Evolutionary conservation across 2,329 filamentous ascomycete species (phyloP), one percentile per base, ranked within the genome.

Genomic region (Aspergillus neotritici): DNA sequence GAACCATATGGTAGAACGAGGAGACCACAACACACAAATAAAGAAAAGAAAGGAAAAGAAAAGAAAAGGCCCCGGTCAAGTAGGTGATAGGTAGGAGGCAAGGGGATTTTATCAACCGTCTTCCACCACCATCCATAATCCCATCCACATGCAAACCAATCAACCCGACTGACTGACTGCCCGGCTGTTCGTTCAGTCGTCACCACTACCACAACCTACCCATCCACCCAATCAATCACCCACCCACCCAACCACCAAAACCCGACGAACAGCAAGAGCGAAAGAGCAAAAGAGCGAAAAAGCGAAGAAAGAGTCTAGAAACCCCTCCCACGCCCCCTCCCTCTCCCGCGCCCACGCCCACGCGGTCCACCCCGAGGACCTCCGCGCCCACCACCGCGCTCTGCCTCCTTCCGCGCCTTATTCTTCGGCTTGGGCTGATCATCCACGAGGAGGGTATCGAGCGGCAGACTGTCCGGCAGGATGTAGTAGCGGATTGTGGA

Each of bases 341-440:
- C 73, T 25, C 77, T 66, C 14, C 75, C 67, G 36, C 70, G 58
- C 13, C 77, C 69, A 46, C 80, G 74, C 21, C 74, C 65, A 40
- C 73, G 55, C 32, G 70, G 66, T 34, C 75, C 66, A 31, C 75
- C 68, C 31, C 73, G 70, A 9, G 70, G 70, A 31, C 73, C 63
- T 16, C 72, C 65, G 35, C 71, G 56, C 14, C 71, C 64, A 36
- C 72, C 64, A 34, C 75, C 70, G 37, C 83, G 74, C 40, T 72
- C 70, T 33, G 63, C 78, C 73, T 97, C 93, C 78, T 98, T 98
- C 64, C 91, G 82, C 17, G 93, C 91, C 82, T 98, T 98, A 75
- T 98, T 98, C 85, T 97, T 97, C 49, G 93, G 91, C 77, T 98
- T 98, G 40, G 91, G 89, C 60, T 88, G 83, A 71, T 98, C 93